phyloP scores from a whole-genome alignment of 768 basidiomycete species.

The Rubroboletus satanas region DNA sequence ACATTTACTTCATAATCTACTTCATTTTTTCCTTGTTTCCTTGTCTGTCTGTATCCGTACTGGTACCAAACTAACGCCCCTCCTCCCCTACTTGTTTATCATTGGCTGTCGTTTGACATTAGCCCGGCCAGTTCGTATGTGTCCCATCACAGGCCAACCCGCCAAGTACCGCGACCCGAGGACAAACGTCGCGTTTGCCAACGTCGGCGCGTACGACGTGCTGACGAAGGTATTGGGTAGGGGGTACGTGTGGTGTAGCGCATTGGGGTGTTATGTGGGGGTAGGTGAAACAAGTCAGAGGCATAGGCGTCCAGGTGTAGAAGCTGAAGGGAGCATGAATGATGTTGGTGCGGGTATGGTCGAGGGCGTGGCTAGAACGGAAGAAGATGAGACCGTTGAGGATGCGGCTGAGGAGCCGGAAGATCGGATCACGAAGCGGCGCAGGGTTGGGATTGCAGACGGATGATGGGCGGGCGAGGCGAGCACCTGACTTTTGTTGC shows the following conservation, averaged over 20 bases:
- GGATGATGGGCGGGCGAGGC: background rate
- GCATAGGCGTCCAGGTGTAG: background rate
- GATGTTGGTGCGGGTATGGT: background rate
- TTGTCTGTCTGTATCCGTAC: background rate
- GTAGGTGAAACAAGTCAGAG: background rate
- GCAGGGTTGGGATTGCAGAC: background rate
- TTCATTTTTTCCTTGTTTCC: background rate
- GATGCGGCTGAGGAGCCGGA: background rate
- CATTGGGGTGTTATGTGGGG: slow-evolving; percentile 42
- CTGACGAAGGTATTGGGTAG: slow-evolving; percentile 62
- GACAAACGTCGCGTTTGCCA: slow-evolving; percentile 76
- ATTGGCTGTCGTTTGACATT: background rate
- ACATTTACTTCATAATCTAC: background rate
- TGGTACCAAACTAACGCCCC: background rate
- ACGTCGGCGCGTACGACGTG: slow-evolving; percentile 57
- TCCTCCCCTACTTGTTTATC: background rate
- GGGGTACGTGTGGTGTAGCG: slow-evolving; percentile 62
- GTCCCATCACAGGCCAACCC: slow-evolving; percentile 73
- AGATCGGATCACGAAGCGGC: background rate
- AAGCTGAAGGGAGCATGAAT: background rate
- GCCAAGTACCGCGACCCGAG: slow-evolving; percentile 81
- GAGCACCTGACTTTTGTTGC: too few relatives aligned
- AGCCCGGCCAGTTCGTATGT: slow-evolving; percentile 39
- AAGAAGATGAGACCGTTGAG: background rate
- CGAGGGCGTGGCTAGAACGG: background rate